Evolutionary conservation across 2,329 filamentous ascomycete genomes (phyloP), one percentile per base, ranked within the genome.

Genomic region (Alternaria ventricosa): DNA sequence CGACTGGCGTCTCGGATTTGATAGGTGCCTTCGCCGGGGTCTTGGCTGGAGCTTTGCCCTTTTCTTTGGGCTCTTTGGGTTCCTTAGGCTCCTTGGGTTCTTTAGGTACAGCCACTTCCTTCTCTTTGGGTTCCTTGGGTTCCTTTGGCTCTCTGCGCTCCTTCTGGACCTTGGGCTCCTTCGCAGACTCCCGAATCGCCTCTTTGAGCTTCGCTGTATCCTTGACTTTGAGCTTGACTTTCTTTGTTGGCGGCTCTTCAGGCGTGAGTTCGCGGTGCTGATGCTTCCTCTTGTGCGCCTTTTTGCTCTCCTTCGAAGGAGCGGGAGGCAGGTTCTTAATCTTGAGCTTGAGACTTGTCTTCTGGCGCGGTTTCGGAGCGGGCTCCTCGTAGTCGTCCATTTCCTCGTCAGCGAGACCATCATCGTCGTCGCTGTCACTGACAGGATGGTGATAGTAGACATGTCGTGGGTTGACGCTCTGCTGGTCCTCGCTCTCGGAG

Each of bases 371-470:
- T 22, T 70, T 68, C 9, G 72, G 71, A 23, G 64, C 72, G 51
- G 73, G 75, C 33, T 82, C 82, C 15, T 82, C 76, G 30, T 82
- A 78, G 7, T 81, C 81, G 4, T 82, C 82, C 66, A 74, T 61
- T 27, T 75, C 76, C 11, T 75, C 72, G n/a, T 75, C 75, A 3
- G 57, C 73, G 28, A 71, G 45, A 9, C 47, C 64, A n/a, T 71
- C 68, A 10, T 78, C 75, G n/a, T 71, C 74, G 25, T 76, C 75
- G 20, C 71, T 64, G 3, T 74, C 71, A 33, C 65, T 74, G 2
- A 73, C 56, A 5, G 74, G 75, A 46, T 71, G 69, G 45, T 79
- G 73, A 53, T 76, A 79, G 49, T 76, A 79, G 3, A 78, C 64
- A 51, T 78, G 75, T 33, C 69, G 70, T 12, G 78, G 77, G 36